Evolutionary conservation across 139 green algal species (phyloP).

Genomic region (Volvox africanus): DNA sequence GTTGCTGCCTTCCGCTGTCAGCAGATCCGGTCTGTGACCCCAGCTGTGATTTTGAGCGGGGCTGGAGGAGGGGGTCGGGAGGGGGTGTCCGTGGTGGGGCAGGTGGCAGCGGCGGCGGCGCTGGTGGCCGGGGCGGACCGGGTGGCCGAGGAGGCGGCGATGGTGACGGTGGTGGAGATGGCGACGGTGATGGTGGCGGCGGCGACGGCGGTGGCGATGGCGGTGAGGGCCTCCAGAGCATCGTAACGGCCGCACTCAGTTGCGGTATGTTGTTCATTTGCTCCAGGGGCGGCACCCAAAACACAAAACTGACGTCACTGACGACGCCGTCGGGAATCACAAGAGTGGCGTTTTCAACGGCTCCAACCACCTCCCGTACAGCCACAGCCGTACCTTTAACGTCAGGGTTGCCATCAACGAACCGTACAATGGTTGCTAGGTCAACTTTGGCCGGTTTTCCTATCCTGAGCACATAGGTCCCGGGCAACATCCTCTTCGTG

Average conservation of each 20-base stretch:
- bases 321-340: neutral
- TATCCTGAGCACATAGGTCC: neutral
- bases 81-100: neutral
- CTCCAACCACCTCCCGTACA: neutral
- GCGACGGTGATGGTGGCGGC: neutral
- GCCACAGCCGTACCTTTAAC: neutral
- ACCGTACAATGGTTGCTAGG: neutral
- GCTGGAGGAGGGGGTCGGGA: neutral
- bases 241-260: neutral
- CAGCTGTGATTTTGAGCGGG: no score
- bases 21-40: no score
- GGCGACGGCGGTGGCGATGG: slow-evolving; percentile 25
- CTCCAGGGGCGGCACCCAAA: neutral
- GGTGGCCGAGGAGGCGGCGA: neutral
- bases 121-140: neutral
- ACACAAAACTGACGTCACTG: slow-evolving; percentile 24
- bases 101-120: neutral
- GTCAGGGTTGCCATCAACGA: slow-evolving; percentile 27
- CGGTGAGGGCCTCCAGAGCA: slow-evolving; percentile 13
- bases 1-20: no score
- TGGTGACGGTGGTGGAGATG: neutral
- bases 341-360: neutral
- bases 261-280: neutral
- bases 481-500: neutral
- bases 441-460: neutral